phyloP scores from a whole-genome alignment of 148 eudicot genomes.

The Dianthus caryophyllus region DNA sequence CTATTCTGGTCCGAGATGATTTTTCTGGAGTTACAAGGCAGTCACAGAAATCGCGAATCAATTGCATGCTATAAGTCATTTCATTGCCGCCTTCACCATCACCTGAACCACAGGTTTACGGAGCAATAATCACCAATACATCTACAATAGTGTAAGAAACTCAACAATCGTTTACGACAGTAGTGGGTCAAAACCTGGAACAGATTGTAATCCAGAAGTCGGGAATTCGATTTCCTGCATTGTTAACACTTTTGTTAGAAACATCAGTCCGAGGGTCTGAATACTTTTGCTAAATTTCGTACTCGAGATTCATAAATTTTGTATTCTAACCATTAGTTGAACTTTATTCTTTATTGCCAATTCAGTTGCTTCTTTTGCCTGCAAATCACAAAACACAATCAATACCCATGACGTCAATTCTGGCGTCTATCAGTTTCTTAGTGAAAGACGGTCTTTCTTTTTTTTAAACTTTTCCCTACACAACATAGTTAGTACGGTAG shows the following conservation, averaged over 20 bases:
- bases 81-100: conserved; percentile 97
- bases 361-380: conserved; percentile 88
- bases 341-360: conserved; percentile 59
- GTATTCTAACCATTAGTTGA: conserved; percentile 73
- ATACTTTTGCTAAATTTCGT: background rate
- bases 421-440: too few relatives aligned
- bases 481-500: too few relatives aligned
- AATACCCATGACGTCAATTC: too few relatives aligned
- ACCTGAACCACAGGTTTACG: conserved; percentile 38
- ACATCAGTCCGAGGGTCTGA: background rate
- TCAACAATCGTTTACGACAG: background rate
- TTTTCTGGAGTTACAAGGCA: conserved; percentile 68
- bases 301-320: background rate
- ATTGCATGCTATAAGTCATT: conserved; percentile 93
- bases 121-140: background rate
- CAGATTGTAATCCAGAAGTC: conserved; percentile 86
- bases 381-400: conserved; percentile 27
- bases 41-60: conserved; percentile 93
- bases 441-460: too few relatives aligned
- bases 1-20: conserved; percentile 77
- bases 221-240: conserved; percentile 95
- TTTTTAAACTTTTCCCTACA: too few relatives aligned
- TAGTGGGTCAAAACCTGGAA: conserved; percentile 52
- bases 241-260: conserved; percentile 16
- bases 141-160: background rate